Evolutionary conservation across 2,329 filamentous ascomycete species (phyloP), one percentile per base, ranked within the genome.

Genomic region (Capronia coronata): DNA sequence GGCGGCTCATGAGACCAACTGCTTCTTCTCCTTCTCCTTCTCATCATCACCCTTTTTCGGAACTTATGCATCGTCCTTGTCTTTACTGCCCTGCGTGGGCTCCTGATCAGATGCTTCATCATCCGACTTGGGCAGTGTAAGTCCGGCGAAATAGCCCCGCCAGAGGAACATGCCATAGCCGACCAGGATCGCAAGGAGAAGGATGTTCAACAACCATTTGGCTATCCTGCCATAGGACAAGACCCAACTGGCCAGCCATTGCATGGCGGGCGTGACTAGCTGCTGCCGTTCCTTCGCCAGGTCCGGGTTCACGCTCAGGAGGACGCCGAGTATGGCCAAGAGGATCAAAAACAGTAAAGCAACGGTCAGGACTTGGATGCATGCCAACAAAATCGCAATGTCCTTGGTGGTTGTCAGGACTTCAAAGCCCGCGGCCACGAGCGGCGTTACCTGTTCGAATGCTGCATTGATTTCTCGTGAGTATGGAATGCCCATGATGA

Each of bases 151-250:
- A 7, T 41, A 48, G 2, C 41, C 47, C 35, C 46, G 48, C 51
- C 50, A 56, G 14, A 52, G 29, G 14, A 48, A 51, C 42, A 43
- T 38, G 5, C 42, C 49, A 13, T 46, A 46, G 5, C 40, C 40
- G 19, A 52, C 25, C 10, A 39, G 25, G 6, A 32, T 19, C 11
- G 53, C 63, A 14, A 78, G 77, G 4, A 86, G 75, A 43, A 90
- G 80, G 35, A 78, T 59, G 1, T 86, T 79, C 52, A 90, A 80
- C 21, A 77, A 46, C 86, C 86, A 91, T 62, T 87, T 87, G 51
- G 76, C 75, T 30, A 68, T 61, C 18, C 64, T 71, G 9, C 56
- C 54, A 46, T 51, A 56, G 5, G 43, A 25, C 23, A 52, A 42
- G 11, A 55, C 30, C 48, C 52, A 53, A 35, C 53, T 48, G 5